Base-by-base conservation (phyloP, 345 rosid genomes). In the Viola odorata region DNA sequence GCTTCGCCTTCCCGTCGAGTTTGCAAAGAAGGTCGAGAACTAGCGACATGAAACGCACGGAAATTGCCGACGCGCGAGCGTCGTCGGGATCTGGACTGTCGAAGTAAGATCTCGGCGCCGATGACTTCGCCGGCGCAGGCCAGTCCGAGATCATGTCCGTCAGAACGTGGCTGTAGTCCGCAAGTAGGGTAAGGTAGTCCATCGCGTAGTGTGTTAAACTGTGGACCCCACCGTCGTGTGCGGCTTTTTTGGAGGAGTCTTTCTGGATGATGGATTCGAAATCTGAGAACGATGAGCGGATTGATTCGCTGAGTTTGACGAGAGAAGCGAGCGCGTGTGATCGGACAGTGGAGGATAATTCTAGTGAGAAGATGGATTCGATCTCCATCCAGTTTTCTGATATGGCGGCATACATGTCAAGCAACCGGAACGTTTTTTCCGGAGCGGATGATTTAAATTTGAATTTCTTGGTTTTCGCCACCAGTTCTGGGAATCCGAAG, bases 1-100 rank as follows among this genome's bases (percentile, higher is more conserved):
- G 77, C 60, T 85, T 70, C 3, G 89, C 77, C 73, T 83, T 89
- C 14, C 63, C 62, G 75, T 87, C 95, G 54, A 89, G 81, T 54
- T 79, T 87, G 69, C 90, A 85, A 3, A 87, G 83, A 3, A 89
- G 78, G 16, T 82, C 72, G 14, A 85, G 82, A 45, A 87, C 62
- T 12, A 87, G 44, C 89, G 85, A 80, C 13, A 89, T 84, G 45
- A 85, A 32, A 58, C 77, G 79, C n/a, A 56, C 8, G 37, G 78
- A 74, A n/a, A 82, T 15, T 36, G 75, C 74, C 32, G 86, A 60
- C 5, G 70, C 71, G 1, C 75, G 72, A 38, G 83, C 47, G 0
- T 57, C 73, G 0, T 65, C 58, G 11, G 73, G 41, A 44, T 50
- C 67, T 0, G 69, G 51, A 38, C 61, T 52, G 8, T 69, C 65